These are phyloP conservation scores for Gomphus bonarii DNA, from an alignment of 1,284 basidiomycete species.

Conservation along the genomic window DNA sequence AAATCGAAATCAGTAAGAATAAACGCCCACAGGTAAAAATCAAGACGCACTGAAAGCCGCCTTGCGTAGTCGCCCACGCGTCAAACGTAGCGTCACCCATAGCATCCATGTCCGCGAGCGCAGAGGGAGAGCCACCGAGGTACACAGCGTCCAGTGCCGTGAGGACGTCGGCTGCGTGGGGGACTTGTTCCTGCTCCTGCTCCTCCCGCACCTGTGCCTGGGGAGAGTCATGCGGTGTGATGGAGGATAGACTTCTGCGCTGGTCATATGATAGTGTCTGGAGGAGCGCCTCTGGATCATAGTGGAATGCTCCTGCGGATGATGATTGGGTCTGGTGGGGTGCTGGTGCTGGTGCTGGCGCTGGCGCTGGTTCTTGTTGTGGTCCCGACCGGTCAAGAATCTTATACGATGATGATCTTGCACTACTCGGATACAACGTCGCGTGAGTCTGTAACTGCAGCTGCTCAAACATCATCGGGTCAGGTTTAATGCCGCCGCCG, in stretches of 20 bases:
- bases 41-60: constrained; percentile 1
- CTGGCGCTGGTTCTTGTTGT: background rate
- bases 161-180: background rate
- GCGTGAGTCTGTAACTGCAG: background rate
- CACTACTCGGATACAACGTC: background rate
- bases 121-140: background rate
- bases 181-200: background rate
- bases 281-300: background rate
- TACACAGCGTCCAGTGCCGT: background rate
- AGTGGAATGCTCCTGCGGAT: background rate
- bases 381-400: background rate
- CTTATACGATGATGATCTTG: background rate
- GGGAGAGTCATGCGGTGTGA: background rate
- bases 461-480: background rate
- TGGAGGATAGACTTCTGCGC: background rate
- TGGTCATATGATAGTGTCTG: background rate
- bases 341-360: background rate
- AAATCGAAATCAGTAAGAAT: background rate
- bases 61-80: background rate
- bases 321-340: too few relatives aligned
- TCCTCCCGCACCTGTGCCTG: background rate
- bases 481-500: background rate
- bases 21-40: background rate
- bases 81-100: background rate
- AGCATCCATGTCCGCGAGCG: background rate